These are phyloP conservation scores for Eucalyptus curtisii DNA, from an alignment of 345 rosid species.

Conservation along the genomic window DNA sequence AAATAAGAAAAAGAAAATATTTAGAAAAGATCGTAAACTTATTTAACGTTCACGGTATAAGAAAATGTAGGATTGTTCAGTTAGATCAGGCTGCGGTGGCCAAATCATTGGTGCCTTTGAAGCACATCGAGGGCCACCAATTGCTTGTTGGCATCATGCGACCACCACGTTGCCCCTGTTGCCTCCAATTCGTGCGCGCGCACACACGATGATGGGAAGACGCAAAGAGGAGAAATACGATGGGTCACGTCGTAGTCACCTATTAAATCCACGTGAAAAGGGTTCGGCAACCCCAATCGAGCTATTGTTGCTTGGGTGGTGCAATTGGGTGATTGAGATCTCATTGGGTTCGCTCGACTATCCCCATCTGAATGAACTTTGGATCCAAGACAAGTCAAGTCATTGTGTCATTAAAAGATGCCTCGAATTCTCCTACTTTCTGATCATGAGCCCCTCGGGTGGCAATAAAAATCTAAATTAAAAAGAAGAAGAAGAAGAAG, in stretches of 20 bases:
- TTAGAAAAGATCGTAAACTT: neutral
- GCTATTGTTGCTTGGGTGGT: neutral
- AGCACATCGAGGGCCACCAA: neutral
- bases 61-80: accelerated
- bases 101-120: neutral
- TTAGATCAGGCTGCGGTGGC: neutral
- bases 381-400: neutral
- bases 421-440: neutral
- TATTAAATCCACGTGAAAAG: neutral
- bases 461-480: too few relatives aligned
- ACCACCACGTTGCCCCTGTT: neutral
- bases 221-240: neutral
- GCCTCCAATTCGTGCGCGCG: neutral
- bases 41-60: too few relatives aligned
- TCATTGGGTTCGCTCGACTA: neutral
- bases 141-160: neutral
- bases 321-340: neutral
- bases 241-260: neutral
- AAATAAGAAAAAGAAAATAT: neutral
- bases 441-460: neutral
- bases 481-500: too few relatives aligned
- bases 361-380: neutral
- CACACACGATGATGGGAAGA: neutral
- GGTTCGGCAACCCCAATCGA: neutral
- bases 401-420: neutral